A percentile compares a stretch with the other conserved stretches of the same genome.
These are phyloP conservation scores for Psidium friedrichsthalianum DNA, from an alignment of 345 rosid species.

Conservation along the genomic window DNA sequence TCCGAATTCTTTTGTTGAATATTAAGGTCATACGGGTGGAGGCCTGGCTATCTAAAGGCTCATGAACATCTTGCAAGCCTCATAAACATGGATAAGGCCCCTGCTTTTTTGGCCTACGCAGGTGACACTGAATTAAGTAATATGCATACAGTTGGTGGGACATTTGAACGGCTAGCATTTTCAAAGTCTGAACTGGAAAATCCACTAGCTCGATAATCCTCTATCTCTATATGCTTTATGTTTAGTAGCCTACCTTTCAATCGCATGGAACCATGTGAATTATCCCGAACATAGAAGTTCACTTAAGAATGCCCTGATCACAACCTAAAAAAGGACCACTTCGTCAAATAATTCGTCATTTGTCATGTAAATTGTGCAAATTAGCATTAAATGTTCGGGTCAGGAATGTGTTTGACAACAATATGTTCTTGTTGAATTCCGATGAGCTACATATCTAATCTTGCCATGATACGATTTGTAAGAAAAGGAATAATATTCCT, in stretches of 20 bases:
- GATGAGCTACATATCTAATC: neutral
- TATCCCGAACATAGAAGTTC: neutral
- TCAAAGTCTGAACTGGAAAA: neutral
- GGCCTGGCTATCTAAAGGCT: neutral
- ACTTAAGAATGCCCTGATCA: neutral
- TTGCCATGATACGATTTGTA: neutral
- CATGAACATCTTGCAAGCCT: neutral
- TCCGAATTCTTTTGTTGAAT: neutral
- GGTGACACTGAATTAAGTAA: neutral
- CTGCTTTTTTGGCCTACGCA: neutral
- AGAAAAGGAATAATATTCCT: neutral
- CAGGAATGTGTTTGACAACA: neutral
- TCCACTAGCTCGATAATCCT: neutral
- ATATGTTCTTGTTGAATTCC: neutral
- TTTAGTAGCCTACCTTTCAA: neutral
- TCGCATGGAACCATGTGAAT: neutral
- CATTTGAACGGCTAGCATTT: neutral
- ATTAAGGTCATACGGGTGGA: neutral
- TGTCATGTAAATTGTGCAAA: neutral
- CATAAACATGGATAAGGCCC: neutral
- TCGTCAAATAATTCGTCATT: neutral
- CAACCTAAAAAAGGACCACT: neutral
- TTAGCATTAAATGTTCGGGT: neutral
- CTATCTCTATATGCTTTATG: neutral
- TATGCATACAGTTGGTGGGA: fast-evolving